Evolutionary conservation across 176 grass and related monocot species (phyloP).

Genomic region (Alloteropsis semialata): DNA sequence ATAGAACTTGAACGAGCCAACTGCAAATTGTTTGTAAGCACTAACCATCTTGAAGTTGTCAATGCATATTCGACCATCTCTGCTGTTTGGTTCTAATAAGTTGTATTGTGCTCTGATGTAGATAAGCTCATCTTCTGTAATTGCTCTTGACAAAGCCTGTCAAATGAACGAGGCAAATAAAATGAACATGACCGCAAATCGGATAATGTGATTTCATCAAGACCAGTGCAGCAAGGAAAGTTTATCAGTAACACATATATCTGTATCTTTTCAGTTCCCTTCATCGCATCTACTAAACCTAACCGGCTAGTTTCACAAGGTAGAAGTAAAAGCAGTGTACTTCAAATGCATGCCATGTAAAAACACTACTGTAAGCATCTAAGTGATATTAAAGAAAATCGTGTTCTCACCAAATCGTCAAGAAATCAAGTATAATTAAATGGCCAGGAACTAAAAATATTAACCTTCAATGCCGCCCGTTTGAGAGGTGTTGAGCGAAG

Average conservation of each 20-base stretch:
- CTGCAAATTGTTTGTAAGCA: not conserved
- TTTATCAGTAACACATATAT: not conserved
- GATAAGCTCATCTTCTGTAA: conserved; percentile 93
- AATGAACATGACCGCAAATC: not conserved
- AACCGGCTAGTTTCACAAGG: conserved; percentile 16
- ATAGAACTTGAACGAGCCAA: not conserved
- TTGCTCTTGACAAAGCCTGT: conserved; percentile 86
- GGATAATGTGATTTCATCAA: not conserved
- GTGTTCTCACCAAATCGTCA: conserved; percentile 7
- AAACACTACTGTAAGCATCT: conserved; percentile 1
- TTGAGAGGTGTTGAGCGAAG: conserved; percentile 85
- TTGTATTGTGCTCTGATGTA: conserved; percentile 84
- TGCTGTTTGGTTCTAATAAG: conserved; percentile 77
- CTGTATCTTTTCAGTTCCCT: not conserved
- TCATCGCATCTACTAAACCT: not conserved
- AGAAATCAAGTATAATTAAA: not conserved
- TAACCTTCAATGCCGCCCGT: conserved; percentile 90
- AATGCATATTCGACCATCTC: conserved; percentile 68
- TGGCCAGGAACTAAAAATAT: conserved; percentile 21
- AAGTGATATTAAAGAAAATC: conserved; percentile 2
- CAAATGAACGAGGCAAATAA: conserved; percentile 9
- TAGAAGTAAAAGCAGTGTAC: not conserved
- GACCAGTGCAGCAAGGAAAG: not conserved
- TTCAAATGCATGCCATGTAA: conserved; percentile 21
- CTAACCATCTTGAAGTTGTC: conserved; percentile 92